Percentiles rank a stretch among this genome's conserved stretches.
phyloP scores from a whole-genome alignment of 345 rosid species.

The Heritiera fomes region DNA sequence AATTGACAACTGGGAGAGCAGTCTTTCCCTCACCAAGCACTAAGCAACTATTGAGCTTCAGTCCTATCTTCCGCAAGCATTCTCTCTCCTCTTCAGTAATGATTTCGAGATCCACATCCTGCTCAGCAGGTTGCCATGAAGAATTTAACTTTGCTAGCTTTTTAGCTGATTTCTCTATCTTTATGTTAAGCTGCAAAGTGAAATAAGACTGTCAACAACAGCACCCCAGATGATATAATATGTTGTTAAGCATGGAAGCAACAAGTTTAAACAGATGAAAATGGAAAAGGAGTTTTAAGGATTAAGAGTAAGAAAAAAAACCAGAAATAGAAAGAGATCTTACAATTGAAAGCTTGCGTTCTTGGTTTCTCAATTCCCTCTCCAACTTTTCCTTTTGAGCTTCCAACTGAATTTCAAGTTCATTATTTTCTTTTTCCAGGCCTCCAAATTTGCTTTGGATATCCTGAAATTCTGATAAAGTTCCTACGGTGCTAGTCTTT shows the following conservation, averaged over 20 bases:
- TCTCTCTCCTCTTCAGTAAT: slow-evolving; percentile 77
- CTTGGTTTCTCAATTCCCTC: slow-evolving; percentile 61
- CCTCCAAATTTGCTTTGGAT: slow-evolving; percentile 46
- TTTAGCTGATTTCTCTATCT: slow-evolving; percentile 54
- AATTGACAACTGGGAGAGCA: slow-evolving; percentile 15
- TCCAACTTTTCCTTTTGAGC: slow-evolving; percentile 57
- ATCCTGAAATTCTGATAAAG: slow-evolving; percentile 65
- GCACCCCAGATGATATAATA: slow-evolving; percentile 17
- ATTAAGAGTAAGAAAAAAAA: not conserved
- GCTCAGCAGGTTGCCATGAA: slow-evolving; percentile 48
- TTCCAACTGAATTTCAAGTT: slow-evolving; percentile 42
- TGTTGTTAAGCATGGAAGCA: slow-evolving; percentile 1
- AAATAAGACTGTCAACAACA: slow-evolving; percentile 17
- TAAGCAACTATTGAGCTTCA: slow-evolving; percentile 61
- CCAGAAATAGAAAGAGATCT: slow-evolving; percentile 21
- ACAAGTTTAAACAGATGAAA: not conserved
- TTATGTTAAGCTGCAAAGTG: slow-evolving; percentile 57
- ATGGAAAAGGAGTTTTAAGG: not conserved
- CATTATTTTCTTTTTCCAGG: slow-evolving; percentile 33
- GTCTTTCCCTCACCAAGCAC: slow-evolving; percentile 61
- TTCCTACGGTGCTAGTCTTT: slow-evolving; percentile 54
- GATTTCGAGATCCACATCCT: slow-evolving; percentile 60
- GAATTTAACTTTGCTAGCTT: slow-evolving; percentile 56
- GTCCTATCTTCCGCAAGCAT: slow-evolving; percentile 67
- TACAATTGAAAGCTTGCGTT: slow-evolving; percentile 67